Base-by-base conservation (phyloP, 805 yeast genomes). In the Tetrapisispora namnaoensis region DNA sequence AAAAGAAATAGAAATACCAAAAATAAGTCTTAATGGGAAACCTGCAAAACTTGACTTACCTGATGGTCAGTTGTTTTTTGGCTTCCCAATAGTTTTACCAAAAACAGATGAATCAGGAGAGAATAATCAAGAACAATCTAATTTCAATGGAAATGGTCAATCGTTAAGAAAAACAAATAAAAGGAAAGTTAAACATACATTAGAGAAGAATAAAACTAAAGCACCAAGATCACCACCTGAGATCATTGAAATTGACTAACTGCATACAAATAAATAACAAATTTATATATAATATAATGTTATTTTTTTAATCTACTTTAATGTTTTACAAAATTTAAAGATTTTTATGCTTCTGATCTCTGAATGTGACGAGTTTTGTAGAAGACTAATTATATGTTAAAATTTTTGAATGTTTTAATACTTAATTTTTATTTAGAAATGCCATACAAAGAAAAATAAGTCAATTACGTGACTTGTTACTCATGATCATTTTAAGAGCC, bases 51-150 rank as follows among this genome's bases (percentile, higher is more conserved):
- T 93, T 48, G 67, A 72, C 6, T 69, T 93, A 39, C 95, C 96
- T 0, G 83, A 77, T 37, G 95, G 95, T 22, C 91, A 88, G 65
- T 71, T 93, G 14, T 93, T 93, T 61, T 90, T 93, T 64, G 99
- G 99, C 0, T 93, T 82, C 63, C 97, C 98, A 0, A 77, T 84
- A 1, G 62, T 68, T 0, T 63, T 77, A 3, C 75, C 74, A 24
- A 70, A 65, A 24, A 69, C 59, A 8, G 76, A 68, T 21, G 67
- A 66, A 5, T 4, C 10, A 5, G 70, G 61, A 11, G 69, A 60
- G 11, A 56, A 53, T 1, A 70, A 65, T 9, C 59, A 63, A n/a
- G 42, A 48, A 17, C 5, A 24, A 10, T 17, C 10, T 3, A 16
- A 46, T 39, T 48, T 87, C 78, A 60, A 53, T 53, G 96, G 96